Conservation (phyloP, 768 basidiomycete genomes). For the Trametes cinnabarina region DNA sequence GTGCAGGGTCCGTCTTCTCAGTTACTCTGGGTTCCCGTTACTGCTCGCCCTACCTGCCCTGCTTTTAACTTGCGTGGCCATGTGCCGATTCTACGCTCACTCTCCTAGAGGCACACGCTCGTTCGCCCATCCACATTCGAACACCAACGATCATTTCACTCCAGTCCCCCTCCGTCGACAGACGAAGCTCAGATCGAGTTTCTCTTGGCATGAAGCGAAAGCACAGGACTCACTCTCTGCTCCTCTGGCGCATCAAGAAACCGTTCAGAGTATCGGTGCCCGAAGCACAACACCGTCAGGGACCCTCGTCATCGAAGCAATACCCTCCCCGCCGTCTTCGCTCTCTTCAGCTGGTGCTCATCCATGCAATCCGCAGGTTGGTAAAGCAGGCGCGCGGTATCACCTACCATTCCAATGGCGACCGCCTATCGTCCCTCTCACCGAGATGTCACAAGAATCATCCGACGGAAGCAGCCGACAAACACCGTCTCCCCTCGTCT, state of each 20-base stretch:
- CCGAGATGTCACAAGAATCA: conserved; percentile 4
- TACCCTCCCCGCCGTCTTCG: conserved; percentile 19
- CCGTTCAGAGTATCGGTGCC: conserved; percentile 5
- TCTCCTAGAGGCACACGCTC: conserved; percentile 10
- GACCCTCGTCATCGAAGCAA: conserved; percentile 12
- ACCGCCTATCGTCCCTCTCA: conserved; percentile 1
- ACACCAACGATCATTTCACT: conserved; percentile 16
- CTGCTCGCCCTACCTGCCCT: conserved; percentile 51
- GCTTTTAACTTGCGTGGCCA: conserved; percentile 47
- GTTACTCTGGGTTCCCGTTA: conserved; percentile 58
- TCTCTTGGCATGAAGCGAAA: conserved; percentile 11
- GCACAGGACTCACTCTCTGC: not conserved
- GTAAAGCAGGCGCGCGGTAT: conserved; percentile 11
- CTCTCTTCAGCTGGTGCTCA: conserved; percentile 10
- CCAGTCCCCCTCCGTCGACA: conserved; percentile 19
- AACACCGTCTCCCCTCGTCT: conserved; percentile 27
- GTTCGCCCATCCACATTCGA: not conserved
- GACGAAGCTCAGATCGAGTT: not conserved
- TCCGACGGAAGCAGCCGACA: conserved; percentile 4
- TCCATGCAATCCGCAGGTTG: conserved; percentile 11
- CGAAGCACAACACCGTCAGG: conserved; percentile 14
- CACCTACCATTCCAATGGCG: conserved; percentile 23
- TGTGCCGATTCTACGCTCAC: conserved; percentile 22
- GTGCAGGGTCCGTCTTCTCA: conserved; percentile 59
- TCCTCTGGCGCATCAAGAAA: not conserved